These are phyloP conservation scores for Anisodus tanguticus DNA, from an alignment of 257 asterid genomes.

Conservation along the genomic window DNA sequence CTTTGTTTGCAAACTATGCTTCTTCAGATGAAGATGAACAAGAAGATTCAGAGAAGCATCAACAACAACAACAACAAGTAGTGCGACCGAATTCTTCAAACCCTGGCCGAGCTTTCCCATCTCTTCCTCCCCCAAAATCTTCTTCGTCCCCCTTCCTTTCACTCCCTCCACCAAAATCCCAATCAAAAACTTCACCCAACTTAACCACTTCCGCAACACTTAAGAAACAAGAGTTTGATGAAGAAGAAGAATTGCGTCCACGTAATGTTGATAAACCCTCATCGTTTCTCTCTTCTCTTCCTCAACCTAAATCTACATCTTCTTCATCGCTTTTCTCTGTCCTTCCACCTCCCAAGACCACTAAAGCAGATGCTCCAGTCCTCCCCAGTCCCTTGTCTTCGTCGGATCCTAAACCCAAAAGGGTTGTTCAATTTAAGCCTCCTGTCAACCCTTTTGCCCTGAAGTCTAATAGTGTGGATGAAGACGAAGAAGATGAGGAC, in stretches of 20 bases:
- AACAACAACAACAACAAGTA: conserved; percentile 28
- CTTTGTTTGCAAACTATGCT: conserved; percentile 74
- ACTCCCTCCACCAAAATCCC: conserved; percentile 37
- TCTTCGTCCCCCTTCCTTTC: background rate
- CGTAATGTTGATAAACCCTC: background rate
- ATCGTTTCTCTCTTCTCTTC: conserved; percentile 60
- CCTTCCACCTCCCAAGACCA: conserved; percentile 45
- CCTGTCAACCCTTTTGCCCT: conserved; percentile 45
- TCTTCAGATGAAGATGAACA: conserved; percentile 74
- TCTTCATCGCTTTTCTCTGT: conserved; percentile 47
- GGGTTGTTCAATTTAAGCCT: conserved; percentile 80
- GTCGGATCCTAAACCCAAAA: conserved; percentile 44
- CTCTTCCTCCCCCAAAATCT: background rate
- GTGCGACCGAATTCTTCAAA: background rate
- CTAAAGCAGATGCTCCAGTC: conserved; percentile 23
- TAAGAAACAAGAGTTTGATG: conserved; percentile 33
- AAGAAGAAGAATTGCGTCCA: background rate
- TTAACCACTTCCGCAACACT: background rate
- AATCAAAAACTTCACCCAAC: conserved; percentile 37
- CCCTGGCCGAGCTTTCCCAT: background rate
- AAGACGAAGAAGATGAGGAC: conserved; percentile 52
- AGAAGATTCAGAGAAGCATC: background rate
- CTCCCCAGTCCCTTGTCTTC: conserved; percentile 15
- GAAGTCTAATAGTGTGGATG: conserved; percentile 30
- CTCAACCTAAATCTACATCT: conserved; percentile 58